Evolutionary conservation across 1,284 basidiomycete species (phyloP), one percentile per base, ranked within the genome.

Genomic region (Apiotrichum sp.): DNA sequence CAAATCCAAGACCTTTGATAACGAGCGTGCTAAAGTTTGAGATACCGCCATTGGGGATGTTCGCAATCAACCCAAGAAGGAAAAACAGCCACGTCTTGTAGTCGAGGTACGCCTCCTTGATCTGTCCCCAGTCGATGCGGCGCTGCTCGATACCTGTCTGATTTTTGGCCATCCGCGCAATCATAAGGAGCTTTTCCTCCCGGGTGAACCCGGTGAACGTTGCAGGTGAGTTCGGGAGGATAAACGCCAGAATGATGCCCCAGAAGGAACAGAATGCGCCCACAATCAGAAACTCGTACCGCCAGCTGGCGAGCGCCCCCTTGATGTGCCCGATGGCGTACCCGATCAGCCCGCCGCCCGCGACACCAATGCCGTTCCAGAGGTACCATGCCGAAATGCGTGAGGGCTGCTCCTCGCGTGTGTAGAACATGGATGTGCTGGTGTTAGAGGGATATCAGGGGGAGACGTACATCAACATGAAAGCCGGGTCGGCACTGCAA

Each of bases 101-200:
- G 55, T 53, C 45, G 32, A 50, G 39, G 44, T 8, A 48, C 4
- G 76, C 72, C 57, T 80, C 79, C 6, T 45, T 63, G 47, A 78
- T 56, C 59, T 80, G 79, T 35, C 70, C 58, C 68, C 66, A 67
- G 55, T 76, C 75, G 68, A 79, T 77, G 39, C 56, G 59, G 29
- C 70, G 58, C 52, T 76, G 69, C 63, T 78, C 75, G 31, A 78
- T 67, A 53, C 78, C 78, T 0, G 75, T 76, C 65, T 75, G 74
- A 58, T 75, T 73, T 40, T 64, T 63, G 14, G 71, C 59, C 57
- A 74, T 63, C n/a, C 79, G 64, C 5, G 76, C 74, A 14, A 79
- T 70, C 34, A 78, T 78, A 48, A 73, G 59, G 29, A 78, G 61
- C 11, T 72, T 66, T 60, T 80, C 76, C 9, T 78, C 71, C 51